phyloP scores from a whole-genome alignment of 352 stramenopile genomes.

The Pythium sp. region DNA sequence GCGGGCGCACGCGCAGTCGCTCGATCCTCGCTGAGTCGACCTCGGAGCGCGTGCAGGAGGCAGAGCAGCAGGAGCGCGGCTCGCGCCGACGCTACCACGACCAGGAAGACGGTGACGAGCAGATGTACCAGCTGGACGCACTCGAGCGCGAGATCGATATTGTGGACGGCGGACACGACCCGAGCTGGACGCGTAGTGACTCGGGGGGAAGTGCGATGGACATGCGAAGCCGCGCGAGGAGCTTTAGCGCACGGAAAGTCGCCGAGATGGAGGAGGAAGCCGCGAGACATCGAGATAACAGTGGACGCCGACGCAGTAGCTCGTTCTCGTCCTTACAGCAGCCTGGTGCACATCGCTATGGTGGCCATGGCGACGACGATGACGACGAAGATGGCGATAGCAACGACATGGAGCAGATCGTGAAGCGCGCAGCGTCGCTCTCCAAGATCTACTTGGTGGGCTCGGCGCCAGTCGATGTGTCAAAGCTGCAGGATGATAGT shows the following conservation, averaged over 20 bases:
- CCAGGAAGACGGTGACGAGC: slow-evolving; percentile 11
- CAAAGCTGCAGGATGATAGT: slow-evolving; percentile 71
- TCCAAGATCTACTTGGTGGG: slow-evolving; percentile 86
- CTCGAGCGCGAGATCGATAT: slow-evolving; percentile 29
- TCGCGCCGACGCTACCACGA: slow-evolving; percentile 13
- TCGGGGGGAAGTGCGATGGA: slow-evolving; percentile 17
- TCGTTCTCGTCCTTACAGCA: slow-evolving; percentile 57
- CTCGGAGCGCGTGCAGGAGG: slow-evolving; percentile 5
- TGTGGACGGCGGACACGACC: slow-evolving; percentile 33
- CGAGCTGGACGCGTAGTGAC: slow-evolving; percentile 28
- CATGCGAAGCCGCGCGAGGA: slow-evolving; percentile 33
- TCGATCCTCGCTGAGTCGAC: slow-evolving; percentile 74
- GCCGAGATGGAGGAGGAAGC: slow-evolving; percentile 33
- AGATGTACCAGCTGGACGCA: slow-evolving; percentile 11
- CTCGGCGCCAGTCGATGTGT: slow-evolving; percentile 78
- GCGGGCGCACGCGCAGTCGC: slow-evolving; percentile 71
- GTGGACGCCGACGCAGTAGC: slow-evolving; percentile 50
- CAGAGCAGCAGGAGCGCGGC: slow-evolving; percentile 4
- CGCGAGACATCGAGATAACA: slow-evolving; percentile 4
- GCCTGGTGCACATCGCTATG: neutral
- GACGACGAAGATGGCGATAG: slow-evolving; percentile 18
- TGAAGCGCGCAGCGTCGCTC: slow-evolving; percentile 64
- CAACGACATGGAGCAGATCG: slow-evolving; percentile 45
- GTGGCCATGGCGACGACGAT: slow-evolving; percentile 11
- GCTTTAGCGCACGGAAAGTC: slow-evolving; percentile 45